phyloP scores from a whole-genome alignment of 1,284 basidiomycete genomes.

The Omphalotus olearius region DNA sequence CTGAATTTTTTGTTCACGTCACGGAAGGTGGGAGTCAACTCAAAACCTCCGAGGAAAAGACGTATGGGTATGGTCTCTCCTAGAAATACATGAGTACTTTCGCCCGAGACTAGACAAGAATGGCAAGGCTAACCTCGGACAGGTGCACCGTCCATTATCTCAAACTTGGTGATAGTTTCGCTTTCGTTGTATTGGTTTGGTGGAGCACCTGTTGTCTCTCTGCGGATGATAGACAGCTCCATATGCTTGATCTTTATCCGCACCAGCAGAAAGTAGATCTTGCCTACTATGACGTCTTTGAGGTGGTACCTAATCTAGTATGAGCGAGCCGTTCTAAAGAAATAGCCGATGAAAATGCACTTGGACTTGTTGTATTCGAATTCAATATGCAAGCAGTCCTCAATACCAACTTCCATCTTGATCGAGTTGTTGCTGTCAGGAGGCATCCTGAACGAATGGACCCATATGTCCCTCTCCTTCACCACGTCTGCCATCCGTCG shows the following conservation, averaged over 20 bases:
- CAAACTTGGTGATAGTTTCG: constrained; percentile 99
- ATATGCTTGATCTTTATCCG: constrained; percentile 99
- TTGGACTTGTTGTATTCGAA: constrained; percentile 99
- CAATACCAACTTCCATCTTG: constrained; percentile 99
- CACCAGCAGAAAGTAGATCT: constrained; percentile 98
- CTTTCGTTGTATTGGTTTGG: constrained; percentile 99
- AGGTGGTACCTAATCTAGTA: constrained; percentile 77
- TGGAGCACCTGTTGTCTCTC: constrained; percentile 93
- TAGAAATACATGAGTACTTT: constrained; percentile 24
- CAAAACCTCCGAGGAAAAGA: constrained; percentile 96
- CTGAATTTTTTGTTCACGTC: constrained; percentile 99
- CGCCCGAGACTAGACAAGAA: background rate
- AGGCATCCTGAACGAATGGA: constrained; percentile 97
- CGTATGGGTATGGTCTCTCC: constrained; percentile 98
- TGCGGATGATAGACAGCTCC: constrained; percentile 96
- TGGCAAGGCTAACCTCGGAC: constrained; percentile 64
- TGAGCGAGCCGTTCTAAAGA: background rate
- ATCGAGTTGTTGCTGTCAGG: constrained; percentile 97
- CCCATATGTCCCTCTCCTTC: constrained; percentile 95
- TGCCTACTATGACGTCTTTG: constrained; percentile 99
- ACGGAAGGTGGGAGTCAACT: constrained; percentile 96
- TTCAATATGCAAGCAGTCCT: constrained; percentile 98
- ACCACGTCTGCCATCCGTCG: constrained; percentile 88
- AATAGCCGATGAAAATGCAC: constrained; percentile 39
- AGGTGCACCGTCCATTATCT: constrained; percentile 98